phyloP scores from a whole-genome alignment of 345 rosid species.

The Sonneratia caseolaris region DNA sequence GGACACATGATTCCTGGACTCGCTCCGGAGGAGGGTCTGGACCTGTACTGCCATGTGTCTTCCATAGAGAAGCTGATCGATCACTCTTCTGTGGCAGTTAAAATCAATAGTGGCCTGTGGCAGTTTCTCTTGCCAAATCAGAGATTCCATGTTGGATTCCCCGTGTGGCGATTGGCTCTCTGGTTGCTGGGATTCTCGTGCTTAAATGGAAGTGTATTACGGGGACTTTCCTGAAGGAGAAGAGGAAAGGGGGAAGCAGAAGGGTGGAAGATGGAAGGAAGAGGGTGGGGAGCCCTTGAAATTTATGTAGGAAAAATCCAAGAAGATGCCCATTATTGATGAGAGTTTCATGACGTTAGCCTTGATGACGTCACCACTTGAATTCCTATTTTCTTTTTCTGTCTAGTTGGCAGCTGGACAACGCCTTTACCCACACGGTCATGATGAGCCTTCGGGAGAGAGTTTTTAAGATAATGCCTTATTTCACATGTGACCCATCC shows the following conservation, averaged over 20 bases:
- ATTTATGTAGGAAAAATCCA: neutral
- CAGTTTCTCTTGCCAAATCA: neutral
- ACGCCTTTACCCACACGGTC: too few species aligned
- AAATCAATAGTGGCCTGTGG: neutral
- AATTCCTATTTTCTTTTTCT: neutral
- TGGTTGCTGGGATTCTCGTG: neutral
- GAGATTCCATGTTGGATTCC: neutral
- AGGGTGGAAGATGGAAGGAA: constrained; percentile 30
- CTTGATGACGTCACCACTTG: neutral
- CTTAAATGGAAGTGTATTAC: neutral
- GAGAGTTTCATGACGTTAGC: neutral
- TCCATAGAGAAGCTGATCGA: constrained; percentile 44
- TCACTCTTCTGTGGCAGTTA: constrained; percentile 13
- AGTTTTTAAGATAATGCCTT: neutral
- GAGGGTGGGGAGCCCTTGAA: neutral
- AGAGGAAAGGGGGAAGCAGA: constrained; percentile 29
- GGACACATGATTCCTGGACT: constrained; percentile 7
- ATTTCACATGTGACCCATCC: too few species aligned
- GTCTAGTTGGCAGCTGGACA: neutral
- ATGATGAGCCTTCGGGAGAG: neutral
- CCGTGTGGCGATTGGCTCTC: neutral
- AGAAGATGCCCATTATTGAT: neutral
- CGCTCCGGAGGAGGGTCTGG: constrained; percentile 24
- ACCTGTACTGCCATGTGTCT: constrained; percentile 36
- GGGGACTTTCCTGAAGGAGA: constrained; percentile 11